These are phyloP conservation scores for Saccharomyces hybrid DNA, from an alignment of 1,139 yeast species.

Conservation along the genomic window DNA sequence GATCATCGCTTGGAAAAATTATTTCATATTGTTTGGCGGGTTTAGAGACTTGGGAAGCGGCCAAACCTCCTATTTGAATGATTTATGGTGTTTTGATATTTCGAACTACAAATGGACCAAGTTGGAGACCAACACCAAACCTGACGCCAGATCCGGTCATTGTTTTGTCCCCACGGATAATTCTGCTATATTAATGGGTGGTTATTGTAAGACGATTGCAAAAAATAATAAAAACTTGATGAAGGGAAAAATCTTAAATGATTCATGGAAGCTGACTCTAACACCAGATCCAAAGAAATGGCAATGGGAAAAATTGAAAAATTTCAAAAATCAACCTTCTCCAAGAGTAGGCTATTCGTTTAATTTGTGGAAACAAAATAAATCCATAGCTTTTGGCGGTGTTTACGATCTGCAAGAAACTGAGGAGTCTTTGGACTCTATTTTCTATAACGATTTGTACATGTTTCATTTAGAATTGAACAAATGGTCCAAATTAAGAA, in stretches of 20 bases:
- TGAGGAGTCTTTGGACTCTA: slow-evolving; percentile 82
- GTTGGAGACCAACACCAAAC: slow-evolving; percentile 79
- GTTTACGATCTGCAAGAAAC: slow-evolving; percentile 93
- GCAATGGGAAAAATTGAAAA: slow-evolving; percentile 82
- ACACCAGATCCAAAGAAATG: slow-evolving; percentile 72
- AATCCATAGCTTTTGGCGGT: slow-evolving; percentile 93
- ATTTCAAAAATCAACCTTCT: slow-evolving; percentile 81
- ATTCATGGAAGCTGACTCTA: slow-evolving; percentile 85
- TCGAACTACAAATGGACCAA: slow-evolving; percentile 86
- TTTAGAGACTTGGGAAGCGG: slow-evolving; percentile 75
- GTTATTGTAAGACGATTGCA: slow-evolving; percentile 89
- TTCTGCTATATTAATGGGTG: slow-evolving; percentile 87
- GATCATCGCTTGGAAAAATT: slow-evolving; percentile 86
- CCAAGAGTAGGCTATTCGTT: slow-evolving; percentile 94
- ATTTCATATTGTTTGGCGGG: slow-evolving; percentile 79
- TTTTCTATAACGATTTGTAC: slow-evolving; percentile 71
- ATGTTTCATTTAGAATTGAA: slow-evolving; percentile 81
- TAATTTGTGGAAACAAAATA: slow-evolving; percentile 71
- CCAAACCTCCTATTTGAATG: slow-evolving; percentile 74
- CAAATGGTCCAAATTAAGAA: slow-evolving; percentile 73
- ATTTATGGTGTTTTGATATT: slow-evolving; percentile 88
- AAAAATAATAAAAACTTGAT: slow-evolving; percentile 62
- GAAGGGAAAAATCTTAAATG: slow-evolving; percentile 85
- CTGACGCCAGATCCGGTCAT: slow-evolving; percentile 93
- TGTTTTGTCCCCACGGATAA: slow-evolving; percentile 74